Conservation (phyloP, 805 yeast genomes). For the Candida tibetensis region DNA sequence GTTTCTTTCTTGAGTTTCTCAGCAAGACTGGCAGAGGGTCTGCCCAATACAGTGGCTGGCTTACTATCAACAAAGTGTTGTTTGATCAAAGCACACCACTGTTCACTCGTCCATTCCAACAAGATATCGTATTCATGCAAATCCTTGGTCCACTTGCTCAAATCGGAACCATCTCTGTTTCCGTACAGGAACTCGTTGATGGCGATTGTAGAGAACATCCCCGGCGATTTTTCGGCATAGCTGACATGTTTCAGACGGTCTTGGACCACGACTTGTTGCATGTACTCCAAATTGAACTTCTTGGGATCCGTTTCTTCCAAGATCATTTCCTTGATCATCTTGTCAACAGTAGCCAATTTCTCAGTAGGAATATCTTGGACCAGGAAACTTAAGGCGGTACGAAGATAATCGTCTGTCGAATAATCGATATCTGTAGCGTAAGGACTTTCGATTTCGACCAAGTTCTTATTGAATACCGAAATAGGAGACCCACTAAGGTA, state of each 20-base stretch:
- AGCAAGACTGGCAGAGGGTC: slow-evolving; percentile 66
- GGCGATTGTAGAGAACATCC: slow-evolving; percentile 60
- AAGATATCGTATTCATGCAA: slow-evolving; percentile 60
- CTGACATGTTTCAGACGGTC: slow-evolving; percentile 59
- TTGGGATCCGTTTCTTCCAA: slow-evolving; percentile 47
- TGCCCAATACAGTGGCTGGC: slow-evolving; percentile 64
- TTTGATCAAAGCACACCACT: slow-evolving; percentile 64
- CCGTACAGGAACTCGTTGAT: slow-evolving; percentile 84
- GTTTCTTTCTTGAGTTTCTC: slow-evolving; percentile 49
- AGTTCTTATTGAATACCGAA: slow-evolving; percentile 64
- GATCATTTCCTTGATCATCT: slow-evolving; percentile 49
- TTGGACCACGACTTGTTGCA: slow-evolving; percentile 67
- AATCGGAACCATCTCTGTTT: slow-evolving; percentile 53
- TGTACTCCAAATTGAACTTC: slow-evolving; percentile 59
- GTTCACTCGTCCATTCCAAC: slow-evolving; percentile 54
- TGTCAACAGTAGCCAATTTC: slow-evolving; percentile 52
- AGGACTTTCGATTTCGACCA: slow-evolving; percentile 83
- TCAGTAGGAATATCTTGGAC: slow-evolving; percentile 77
- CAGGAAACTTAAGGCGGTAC: slow-evolving; percentile 55
- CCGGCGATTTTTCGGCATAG: slow-evolving; percentile 62
- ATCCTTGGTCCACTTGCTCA: slow-evolving; percentile 53
- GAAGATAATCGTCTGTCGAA: slow-evolving; percentile 70
- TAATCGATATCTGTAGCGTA: slow-evolving; percentile 67
- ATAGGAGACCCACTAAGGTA: slow-evolving; percentile 78
- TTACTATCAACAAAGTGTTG: slow-evolving; percentile 57